Percentiles rank a stretch among this genome's conserved stretches.
Evolutionary conservation across 495 filamentous ascomycete species (phyloP).

Genomic region (Xylaria acuta): DNA sequence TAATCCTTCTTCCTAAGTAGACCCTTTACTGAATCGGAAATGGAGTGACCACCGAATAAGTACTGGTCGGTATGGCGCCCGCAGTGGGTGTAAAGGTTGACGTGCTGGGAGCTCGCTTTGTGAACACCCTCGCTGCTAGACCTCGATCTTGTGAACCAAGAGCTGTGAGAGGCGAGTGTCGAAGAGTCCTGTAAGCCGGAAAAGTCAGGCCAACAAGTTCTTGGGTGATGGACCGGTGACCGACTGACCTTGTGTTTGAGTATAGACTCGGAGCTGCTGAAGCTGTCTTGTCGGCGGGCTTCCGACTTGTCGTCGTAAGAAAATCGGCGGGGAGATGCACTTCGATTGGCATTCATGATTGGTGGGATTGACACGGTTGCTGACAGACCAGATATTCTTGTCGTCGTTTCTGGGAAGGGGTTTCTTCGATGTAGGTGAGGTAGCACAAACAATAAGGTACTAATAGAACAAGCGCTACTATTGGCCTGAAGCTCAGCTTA

Average conservation of each 20-base stretch:
- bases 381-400: not conserved
- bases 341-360: conserved; percentile 32
- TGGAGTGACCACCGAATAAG: conserved; percentile 37
- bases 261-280: conserved; percentile 33
- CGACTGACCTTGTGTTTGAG: conserved; percentile 36
- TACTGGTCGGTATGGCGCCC: conserved; percentile 44
- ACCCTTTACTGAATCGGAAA: conserved; percentile 31
- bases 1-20: conserved; percentile 34
- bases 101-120: conserved; percentile 38
- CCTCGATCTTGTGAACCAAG: conserved; percentile 17
- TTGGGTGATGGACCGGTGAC: not conserved
- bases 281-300: conserved; percentile 35
- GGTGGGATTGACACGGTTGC: not conserved
- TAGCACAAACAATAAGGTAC: conserved; percentile 1
- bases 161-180: not conserved
- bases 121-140: conserved; percentile 1
- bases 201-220: conserved; percentile 21
- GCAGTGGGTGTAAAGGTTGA: conserved; percentile 44
- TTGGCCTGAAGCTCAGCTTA: conserved; percentile 8
- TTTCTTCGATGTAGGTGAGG: not conserved
- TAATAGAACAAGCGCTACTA: not conserved
- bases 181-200: not conserved
- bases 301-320: conserved; percentile 25
- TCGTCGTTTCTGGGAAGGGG: not conserved
- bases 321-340: conserved; percentile 22